Evolutionary conservation across 116 monocot species (phyloP).

Genomic region (Phalaenopsis hybrid): DNA sequence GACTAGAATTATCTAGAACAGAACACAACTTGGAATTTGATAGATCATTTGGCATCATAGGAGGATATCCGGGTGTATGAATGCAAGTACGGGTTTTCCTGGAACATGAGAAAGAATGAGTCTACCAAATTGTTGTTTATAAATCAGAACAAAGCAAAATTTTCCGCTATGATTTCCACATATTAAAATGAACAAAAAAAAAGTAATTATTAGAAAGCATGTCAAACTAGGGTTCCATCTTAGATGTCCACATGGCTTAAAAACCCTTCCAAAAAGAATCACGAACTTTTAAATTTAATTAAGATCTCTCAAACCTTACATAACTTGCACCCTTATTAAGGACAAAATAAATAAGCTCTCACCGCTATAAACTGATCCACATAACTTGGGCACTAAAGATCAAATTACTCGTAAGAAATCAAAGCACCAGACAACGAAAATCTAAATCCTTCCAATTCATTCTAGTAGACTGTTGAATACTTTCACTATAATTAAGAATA

Average conservation of each 20-base stretch:
- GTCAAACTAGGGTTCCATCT: background rate
- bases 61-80: slow-evolving; percentile 77
- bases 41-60: slow-evolving; percentile 64
- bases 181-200: background rate
- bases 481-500: too few species aligned
- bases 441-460: background rate
- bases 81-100: slow-evolving; percentile 97
- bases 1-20: slow-evolving; percentile 57
- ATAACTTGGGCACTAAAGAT: background rate
- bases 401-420: background rate
- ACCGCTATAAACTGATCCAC: background rate
- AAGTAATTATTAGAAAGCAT: background rate
- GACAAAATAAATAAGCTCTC: background rate
- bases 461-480: background rate
- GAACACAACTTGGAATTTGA: slow-evolving; percentile 49
- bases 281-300: background rate
- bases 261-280: background rate
- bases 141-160: background rate
- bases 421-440: background rate
- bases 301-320: background rate
- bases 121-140: background rate
- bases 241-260: background rate
- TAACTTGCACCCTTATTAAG: background rate
- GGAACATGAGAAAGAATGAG: slow-evolving; percentile 12
- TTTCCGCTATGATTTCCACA: background rate